Evolutionary conservation across 805 yeast species (phyloP).

Genomic region (Yamadazyma akitaensis): DNA sequence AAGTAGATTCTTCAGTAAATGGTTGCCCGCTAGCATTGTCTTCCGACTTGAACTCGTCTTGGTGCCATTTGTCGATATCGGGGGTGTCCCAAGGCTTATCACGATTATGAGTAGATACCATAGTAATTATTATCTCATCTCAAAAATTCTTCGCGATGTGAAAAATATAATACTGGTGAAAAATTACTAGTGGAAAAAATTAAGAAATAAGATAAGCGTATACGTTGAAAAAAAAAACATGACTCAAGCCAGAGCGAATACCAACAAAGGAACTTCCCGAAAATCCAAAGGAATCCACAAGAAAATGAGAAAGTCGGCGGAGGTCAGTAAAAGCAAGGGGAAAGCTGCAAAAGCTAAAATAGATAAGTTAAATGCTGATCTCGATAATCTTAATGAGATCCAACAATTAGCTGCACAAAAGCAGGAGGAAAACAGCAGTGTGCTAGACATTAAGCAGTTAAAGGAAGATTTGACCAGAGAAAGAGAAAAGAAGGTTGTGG

Average conservation of each 20-base stretch:
- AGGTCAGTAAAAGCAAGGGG: conserved; percentile 17
- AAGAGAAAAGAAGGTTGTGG: conserved; percentile 23
- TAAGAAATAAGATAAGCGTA: not conserved
- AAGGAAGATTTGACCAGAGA: conserved; percentile 41
- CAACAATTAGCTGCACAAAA: conserved; percentile 13
- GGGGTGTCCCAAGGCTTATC: conserved; percentile 99
- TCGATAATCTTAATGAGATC: conserved; percentile 10
- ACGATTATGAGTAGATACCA: conserved; percentile 91
- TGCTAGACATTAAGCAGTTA: conserved; percentile 32
- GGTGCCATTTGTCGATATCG: conserved; percentile 89
- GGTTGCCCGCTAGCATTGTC: conserved; percentile 84
- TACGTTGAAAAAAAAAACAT: not conserved
- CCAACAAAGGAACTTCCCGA: too few species aligned
- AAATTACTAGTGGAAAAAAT: not conserved
- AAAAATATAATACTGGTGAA: not conserved
- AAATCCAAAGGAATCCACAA: not conserved
- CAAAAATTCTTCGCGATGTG: conserved; percentile 5
- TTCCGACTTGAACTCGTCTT: conserved; percentile 84
- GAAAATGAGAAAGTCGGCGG: conserved; percentile 9
- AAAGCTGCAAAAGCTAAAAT: conserved; percentile 32
- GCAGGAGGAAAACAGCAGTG: conserved; percentile 17
- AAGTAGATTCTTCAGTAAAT: conserved; percentile 93
- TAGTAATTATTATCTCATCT: conserved; percentile 25
- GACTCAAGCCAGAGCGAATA: too few species aligned
- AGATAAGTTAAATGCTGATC: conserved; percentile 32